Evolutionary conservation across 768 basidiomycete genomes (phyloP), one percentile per base, ranked within the genome.

Genomic region (Cyclocybe aegerita): DNA sequence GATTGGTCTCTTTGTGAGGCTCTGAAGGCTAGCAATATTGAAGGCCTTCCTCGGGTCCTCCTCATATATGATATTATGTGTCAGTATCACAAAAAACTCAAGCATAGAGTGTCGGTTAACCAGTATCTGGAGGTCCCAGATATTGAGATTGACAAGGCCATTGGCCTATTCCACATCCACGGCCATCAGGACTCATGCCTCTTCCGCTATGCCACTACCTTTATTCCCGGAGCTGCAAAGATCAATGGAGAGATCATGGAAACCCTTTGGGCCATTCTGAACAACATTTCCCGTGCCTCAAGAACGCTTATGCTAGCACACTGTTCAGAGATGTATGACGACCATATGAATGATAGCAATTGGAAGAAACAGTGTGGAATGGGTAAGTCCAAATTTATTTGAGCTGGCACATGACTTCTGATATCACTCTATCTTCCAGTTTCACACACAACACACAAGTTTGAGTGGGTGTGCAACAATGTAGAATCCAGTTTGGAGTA

Each of bases 141-240:
- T n/a, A n/a, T 65, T 0, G 33, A 52, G 0, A 52, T 68, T 3
- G 44, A 55, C 0, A 43, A 34, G 0, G 62, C 55, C 2, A 66
- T 68, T 7, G 58, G 64, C 0, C 39, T 64, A 1, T 67, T 64
- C 49, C 61, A 68, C 46, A 55, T 68, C 0, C 65, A 67, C 45
- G 65, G 41, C 0, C 63, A 68, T 54, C 51, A 57, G 6, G 48
- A 59, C 0, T 12, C 68, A 34, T 70, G 69, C 44, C 61, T 59
- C 9, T 43, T 60, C 2, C 39, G 61, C 0, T 74, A 49, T 56
- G 47, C 61, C 4, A 34, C 55, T 0, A 38, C 50, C 2, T 64
- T 62, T 10, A 57, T 65, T 15, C 50, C 56, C 0, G 49, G 59
- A 0, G 33, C 54, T 0, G 59, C 41, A 4, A 32, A 43, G 2